Conservation (phyloP, 768 basidiomycete species). For the Kwoniella shandongensis region DNA sequence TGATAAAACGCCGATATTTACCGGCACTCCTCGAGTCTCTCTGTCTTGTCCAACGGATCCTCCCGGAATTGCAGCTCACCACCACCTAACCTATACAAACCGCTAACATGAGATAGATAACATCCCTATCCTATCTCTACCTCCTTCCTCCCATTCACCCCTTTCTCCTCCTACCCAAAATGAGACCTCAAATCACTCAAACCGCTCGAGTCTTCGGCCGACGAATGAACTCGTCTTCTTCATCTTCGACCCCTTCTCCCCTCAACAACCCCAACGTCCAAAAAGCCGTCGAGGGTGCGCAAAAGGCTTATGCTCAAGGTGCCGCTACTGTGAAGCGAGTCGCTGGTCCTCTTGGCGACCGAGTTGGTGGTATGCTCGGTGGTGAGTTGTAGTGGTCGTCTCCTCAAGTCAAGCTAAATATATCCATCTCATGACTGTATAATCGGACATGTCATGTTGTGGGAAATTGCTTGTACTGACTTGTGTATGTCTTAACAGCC, state of each 20-base stretch:
- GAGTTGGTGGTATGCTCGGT: slow-evolving; percentile 43
- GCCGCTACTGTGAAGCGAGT: slow-evolving; percentile 46
- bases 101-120: too few species aligned
- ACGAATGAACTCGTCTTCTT: slow-evolving; percentile 37
- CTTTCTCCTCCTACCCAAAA: slow-evolving; percentile 4
- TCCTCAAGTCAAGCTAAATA: too few species aligned
- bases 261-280: slow-evolving; percentile 48
- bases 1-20: too few species aligned
- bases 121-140: too few species aligned
- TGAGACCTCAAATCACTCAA: slow-evolving; percentile 31
- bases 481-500: slow-evolving; percentile 25
- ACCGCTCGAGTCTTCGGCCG: slow-evolving; percentile 32
- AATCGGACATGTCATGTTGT: too few species aligned
- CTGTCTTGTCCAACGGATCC: too few species aligned
- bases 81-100: too few species aligned
- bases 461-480: too few species aligned
- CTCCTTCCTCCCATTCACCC: too few species aligned
- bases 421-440: too few species aligned
- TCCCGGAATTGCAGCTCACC: too few species aligned
- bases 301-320: slow-evolving; percentile 40
- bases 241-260: slow-evolving; percentile 21
- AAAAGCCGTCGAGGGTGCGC: slow-evolving; percentile 46
- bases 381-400: slow-evolving; percentile 46
- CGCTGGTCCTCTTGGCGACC: slow-evolving; percentile 52
- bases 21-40: too few species aligned